Percentiles rank a stretch among this genome's conserved stretches.
phyloP scores from a whole-genome alignment of 1,139 yeast species.

The Candida sp. region DNA sequence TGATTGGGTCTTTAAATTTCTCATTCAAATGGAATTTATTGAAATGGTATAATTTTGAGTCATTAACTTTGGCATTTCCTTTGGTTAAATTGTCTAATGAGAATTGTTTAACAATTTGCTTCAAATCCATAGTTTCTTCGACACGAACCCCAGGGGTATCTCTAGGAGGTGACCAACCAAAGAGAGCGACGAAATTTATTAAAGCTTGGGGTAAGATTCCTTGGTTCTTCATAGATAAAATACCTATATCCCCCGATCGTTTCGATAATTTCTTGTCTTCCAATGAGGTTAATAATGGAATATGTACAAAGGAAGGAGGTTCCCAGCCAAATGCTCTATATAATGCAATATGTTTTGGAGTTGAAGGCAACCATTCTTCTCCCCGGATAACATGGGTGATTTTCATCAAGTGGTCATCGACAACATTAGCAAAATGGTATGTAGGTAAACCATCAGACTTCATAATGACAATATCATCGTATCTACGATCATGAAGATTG shows the following conservation, averaged over 20 bases:
- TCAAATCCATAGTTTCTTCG: conserved; percentile 59
- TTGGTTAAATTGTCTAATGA: conserved; percentile 71
- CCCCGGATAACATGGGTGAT: conserved; percentile 96
- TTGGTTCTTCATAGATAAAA: conserved; percentile 50
- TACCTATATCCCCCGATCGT: conserved; percentile 78
- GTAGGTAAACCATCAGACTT: conserved; percentile 96
- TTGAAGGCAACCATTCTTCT: conserved; percentile 96
- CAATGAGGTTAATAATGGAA: conserved; percentile 77
- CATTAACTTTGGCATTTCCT: conserved; percentile 92
- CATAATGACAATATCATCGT: conserved; percentile 84
- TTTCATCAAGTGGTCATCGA: conserved; percentile 90
- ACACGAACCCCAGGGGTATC: conserved; percentile 43
- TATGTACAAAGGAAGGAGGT: conserved; percentile 81
- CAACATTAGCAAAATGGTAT: conserved; percentile 92
- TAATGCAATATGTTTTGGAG: conserved; percentile 89
- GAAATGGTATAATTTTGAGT: conserved; percentile 67
- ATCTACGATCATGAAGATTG: conserved; percentile 66
- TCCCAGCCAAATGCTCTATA: conserved; percentile 87
- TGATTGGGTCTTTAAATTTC: conserved; percentile 29
- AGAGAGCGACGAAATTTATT: conserved; percentile 80
- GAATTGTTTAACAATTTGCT: conserved; percentile 49
- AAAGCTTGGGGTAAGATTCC: conserved; percentile 87
- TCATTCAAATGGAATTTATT: conserved; percentile 59
- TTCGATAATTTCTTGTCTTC: conserved; percentile 83
- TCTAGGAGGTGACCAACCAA: conserved; percentile 92